Base-by-base conservation (phyloP, 176 grass and related monocot species). In the Guadua angustifolia region DNA sequence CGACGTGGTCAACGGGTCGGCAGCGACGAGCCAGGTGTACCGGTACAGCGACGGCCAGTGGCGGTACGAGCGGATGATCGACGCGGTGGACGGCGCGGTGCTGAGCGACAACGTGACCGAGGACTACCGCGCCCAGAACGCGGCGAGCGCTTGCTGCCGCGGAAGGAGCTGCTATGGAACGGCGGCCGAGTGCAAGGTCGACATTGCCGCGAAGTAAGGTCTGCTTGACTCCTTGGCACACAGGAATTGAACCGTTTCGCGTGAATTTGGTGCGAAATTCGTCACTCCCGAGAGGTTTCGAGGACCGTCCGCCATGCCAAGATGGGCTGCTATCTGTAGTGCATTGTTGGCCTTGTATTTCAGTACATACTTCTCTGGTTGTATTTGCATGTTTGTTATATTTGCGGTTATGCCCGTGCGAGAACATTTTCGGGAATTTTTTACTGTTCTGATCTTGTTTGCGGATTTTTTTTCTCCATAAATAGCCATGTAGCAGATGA, bases 41-140 rank as follows among this genome's bases (percentile, higher is more conserved):
- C 64, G 81, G 39, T 98, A 87, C 46, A 79, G 77, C 35, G 89
- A 93, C 86, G 61, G 78, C 5, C 25, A 42, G 11, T 55, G 79
- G 45, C 46, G 69, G 53, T 85, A 81, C 72, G 60, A 36, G 60
- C 83, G 95, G 25, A 53, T 61, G 46, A 90, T 95, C 66, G 83
- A 69, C 13, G 88, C 79, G 13, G 71, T 53, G 53, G 87, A 95
- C 78, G 95, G 95, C 9, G 49, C 78, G 7, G 66, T 98, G 79
- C 60, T 84, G 3, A 92, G 93, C 74, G 95, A 98, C 87, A 93
- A 92, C 77, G 80, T 87, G 0, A 92, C 91, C 47, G 85, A 92
- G 83, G 88, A 36, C 39, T 81, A 46, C 69, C 43, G 50, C 15
- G 39, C 18, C 25, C 9, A 56, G 64, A 4, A 7, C 29, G 71